Percentiles rank a stretch among this genome's conserved stretches.
Evolutionary conservation across 225 moss, liverwort and hornwort species (phyloP).

Genomic region (Asterella californica): DNA sequence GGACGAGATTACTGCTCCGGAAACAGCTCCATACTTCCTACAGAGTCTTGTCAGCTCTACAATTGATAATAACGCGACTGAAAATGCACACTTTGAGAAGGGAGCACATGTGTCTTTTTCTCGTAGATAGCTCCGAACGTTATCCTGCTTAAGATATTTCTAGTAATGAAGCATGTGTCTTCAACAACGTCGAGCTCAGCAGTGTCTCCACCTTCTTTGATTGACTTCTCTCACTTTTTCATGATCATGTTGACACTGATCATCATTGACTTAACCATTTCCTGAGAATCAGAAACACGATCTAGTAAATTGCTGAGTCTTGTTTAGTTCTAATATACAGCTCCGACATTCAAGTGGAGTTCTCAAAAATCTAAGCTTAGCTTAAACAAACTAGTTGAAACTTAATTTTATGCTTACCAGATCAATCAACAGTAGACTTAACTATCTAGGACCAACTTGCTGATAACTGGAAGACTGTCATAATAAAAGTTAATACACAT

Average conservation of each 20-base stretch:
- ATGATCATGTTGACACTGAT: neutral
- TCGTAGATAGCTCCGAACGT: conserved; percentile 13
- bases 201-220: neutral
- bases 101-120: neutral
- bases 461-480: neutral
- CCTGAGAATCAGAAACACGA: no score
- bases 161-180: neutral
- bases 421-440: no score
- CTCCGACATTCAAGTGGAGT: no score
- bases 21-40: no score
- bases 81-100: no score
- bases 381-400: no score
- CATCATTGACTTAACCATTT: neutral
- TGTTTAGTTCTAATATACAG: no score
- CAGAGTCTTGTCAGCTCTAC: no score
- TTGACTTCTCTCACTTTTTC: neutral
- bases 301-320: no score
- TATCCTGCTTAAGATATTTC: neutral
- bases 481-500: neutral
- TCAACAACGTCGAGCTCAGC: neutral
- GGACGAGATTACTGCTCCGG: no score
- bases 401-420: no score
- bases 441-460: neutral
- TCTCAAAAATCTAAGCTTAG: neutral
- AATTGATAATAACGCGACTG: no score